Conservation (phyloP, 2,329 filamentous ascomycete genomes). For the Diaporthe caulivora region DNA sequence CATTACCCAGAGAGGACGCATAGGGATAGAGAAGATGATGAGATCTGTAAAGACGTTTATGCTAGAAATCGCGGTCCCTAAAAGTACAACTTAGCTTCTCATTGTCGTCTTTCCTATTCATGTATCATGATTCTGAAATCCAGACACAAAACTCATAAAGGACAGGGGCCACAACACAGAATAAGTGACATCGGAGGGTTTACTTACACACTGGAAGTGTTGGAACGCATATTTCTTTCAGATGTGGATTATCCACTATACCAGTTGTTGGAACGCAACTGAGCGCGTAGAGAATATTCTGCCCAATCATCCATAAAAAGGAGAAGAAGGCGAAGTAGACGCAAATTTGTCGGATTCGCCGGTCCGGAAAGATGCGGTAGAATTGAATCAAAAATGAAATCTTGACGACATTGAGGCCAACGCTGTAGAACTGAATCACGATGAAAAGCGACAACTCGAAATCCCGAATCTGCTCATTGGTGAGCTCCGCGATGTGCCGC, state of each 20-base stretch:
- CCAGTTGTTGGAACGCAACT: conserved; percentile 28
- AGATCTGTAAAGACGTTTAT: conserved; percentile 24
- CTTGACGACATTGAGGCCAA: conserved; percentile 27
- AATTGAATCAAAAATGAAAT: conserved; percentile 28
- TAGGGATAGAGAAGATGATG: conserved; percentile 23
- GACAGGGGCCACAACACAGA: too few relatives aligned
- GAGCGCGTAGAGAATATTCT: conserved; percentile 23
- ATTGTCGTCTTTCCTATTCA: neutral
- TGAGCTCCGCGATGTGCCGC: conserved; percentile 9
- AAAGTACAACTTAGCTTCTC: neutral
- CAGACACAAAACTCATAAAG: neutral
- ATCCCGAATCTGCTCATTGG: neutral
- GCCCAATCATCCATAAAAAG: conserved; percentile 25
- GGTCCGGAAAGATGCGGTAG: conserved; percentile 22
- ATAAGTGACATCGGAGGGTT: neutral
- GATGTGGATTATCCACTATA: neutral
- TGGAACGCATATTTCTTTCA: conserved; percentile 4
- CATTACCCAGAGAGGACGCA: conserved; percentile 24
- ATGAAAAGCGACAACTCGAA: conserved; percentile 18
- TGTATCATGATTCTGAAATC: neutral
- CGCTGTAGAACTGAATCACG: conserved; percentile 21
- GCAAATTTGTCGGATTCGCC: conserved; percentile 7
- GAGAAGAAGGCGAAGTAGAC: conserved; percentile 17
- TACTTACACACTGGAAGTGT: conserved; percentile 23
- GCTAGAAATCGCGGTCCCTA: conserved; percentile 24